Evolutionary conservation across 768 basidiomycete species (phyloP).

Genomic region (Naganishia kalamii): DNA sequence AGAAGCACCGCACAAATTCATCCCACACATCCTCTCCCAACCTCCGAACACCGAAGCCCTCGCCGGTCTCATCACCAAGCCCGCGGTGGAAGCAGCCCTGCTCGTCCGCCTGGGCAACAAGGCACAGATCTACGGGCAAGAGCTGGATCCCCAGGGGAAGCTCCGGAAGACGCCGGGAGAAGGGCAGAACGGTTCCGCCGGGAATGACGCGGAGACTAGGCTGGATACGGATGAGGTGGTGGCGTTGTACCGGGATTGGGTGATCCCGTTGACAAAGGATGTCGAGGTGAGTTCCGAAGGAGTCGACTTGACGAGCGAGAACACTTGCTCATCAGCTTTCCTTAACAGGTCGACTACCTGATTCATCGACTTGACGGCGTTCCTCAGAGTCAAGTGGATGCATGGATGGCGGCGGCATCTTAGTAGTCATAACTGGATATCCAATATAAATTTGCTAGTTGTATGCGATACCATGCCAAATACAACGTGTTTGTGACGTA

Average conservation of each 20-base stretch:
- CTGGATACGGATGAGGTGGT: conserved; percentile 91
- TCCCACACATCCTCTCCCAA: conserved; percentile 73
- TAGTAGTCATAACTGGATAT: not conserved
- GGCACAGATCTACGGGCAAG: conserved; percentile 66
- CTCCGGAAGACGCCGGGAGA: conserved; percentile 44
- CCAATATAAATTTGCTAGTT: not conserved
- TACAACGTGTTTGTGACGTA: not conserved
- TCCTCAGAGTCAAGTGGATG: conserved; percentile 70
- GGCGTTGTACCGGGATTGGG: conserved; percentile 84
- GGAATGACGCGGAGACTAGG: conserved; percentile 50
- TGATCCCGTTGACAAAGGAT: conserved; percentile 95
- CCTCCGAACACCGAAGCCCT: conserved; percentile 67
- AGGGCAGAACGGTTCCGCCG: conserved; percentile 32
- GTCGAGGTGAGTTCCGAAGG: conserved; percentile 69
- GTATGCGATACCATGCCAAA: not conserved
- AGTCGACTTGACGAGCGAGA: not conserved
- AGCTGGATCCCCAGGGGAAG: conserved; percentile 67
- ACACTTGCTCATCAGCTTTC: conserved; percentile 54
- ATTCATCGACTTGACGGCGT: conserved; percentile 79
- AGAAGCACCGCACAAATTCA: conserved; percentile 74
- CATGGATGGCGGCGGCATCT: conserved; percentile 47
- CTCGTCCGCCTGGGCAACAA: conserved; percentile 81
- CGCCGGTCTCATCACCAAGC: conserved; percentile 88
- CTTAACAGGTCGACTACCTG: conserved; percentile 64
- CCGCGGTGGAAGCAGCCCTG: conserved; percentile 82